Conservation (phyloP, 2,329 filamentous ascomycete genomes). For the Botrytis fabae region DNA sequence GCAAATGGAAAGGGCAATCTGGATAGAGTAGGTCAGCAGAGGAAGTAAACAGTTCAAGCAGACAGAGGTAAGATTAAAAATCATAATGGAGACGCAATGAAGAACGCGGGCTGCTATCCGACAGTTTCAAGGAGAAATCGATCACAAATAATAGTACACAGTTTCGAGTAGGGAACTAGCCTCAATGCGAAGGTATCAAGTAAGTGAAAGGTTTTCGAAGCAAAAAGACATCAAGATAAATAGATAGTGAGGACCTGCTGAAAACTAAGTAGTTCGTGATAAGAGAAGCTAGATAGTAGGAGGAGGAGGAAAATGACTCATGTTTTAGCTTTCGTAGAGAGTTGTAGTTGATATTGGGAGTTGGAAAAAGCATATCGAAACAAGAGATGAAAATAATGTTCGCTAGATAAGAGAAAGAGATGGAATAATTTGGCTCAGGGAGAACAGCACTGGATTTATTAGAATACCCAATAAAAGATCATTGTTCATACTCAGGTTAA, state of each 20-base stretch:
- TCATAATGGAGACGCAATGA: too few relatives aligned
- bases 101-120: fast-evolving
- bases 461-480: neutral
- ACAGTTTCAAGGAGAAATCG: fast-evolving
- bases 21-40: neutral
- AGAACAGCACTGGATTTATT: neutral
- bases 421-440: neutral
- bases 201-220: neutral
- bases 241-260: too few relatives aligned
- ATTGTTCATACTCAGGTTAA: fast-evolving
- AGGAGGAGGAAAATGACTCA: neutral
- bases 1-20: neutral
- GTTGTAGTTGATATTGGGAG: neutral
- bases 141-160: neutral
- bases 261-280: too few relatives aligned
- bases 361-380: neutral
- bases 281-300: too few relatives aligned
- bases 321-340: neutral
- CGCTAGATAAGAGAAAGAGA: neutral
- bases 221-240: neutral
- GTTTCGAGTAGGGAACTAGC: fast-evolving
- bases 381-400: neutral
- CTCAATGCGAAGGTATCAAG: neutral
- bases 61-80: neutral
- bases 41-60: neutral